phyloP scores from a whole-genome alignment of 2,329 filamentous ascomycete species.

The Salinomyces thailandicus region DNA sequence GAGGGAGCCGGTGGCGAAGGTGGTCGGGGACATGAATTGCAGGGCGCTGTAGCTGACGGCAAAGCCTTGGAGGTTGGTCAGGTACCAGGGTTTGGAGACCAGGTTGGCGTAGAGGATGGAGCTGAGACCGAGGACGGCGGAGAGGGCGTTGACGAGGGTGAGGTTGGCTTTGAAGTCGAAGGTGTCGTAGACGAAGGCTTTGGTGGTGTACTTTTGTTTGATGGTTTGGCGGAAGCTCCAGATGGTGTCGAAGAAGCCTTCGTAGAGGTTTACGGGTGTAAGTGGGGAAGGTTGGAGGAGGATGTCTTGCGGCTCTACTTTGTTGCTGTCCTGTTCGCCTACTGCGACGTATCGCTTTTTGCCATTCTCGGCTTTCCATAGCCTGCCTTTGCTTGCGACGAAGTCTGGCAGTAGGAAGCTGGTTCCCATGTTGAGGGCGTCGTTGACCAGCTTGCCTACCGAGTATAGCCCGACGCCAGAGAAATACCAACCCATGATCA shows the following conservation, averaged over 20 bases:
- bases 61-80: conserved; percentile 81
- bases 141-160: conserved; percentile 44
- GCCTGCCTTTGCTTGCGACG: conserved; percentile 45
- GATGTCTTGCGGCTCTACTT: too few species aligned
- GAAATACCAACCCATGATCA: conserved; percentile 74
- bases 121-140: conserved; percentile 44
- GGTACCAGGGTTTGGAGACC: conserved; percentile 51
- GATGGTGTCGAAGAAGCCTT: conserved; percentile 41
- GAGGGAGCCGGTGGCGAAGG: conserved; percentile 68
- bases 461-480: conserved; percentile 69
- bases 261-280: conserved; percentile 31
- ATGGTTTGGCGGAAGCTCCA: conserved; percentile 42
- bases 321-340: conserved; percentile 10
- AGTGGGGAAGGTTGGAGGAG: background rate
- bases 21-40: conserved; percentile 77
- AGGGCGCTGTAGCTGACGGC: conserved; percentile 77
- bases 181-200: conserved; percentile 40
- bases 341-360: conserved; percentile 23
- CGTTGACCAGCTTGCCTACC: conserved; percentile 62
- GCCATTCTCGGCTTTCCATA: conserved; percentile 39
- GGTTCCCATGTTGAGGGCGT: conserved; percentile 53
- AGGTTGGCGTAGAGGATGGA: conserved; percentile 56
- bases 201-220: conserved; percentile 42
- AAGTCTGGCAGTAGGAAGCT: conserved; percentile 63
- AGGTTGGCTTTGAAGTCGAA: conserved; percentile 40